Evolutionary conservation across 1,139 yeast genomes (phyloP), one percentile per base, ranked within the genome.

Genomic region (Spencermartinsiella ligniputridi): DNA sequence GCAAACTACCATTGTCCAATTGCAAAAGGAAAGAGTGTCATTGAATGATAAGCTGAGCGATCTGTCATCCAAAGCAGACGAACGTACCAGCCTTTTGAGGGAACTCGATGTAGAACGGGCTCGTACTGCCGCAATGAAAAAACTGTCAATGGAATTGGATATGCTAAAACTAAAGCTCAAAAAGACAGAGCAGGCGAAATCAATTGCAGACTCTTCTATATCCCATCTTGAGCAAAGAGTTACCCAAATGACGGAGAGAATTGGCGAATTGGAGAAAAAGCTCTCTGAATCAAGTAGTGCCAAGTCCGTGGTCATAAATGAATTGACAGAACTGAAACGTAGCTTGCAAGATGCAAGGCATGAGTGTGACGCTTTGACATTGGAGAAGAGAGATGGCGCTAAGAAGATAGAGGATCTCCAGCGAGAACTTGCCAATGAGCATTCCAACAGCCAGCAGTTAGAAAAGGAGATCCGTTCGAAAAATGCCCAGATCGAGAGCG

Each of bases 101-200:
- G 62, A 54, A 30, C 52, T 57, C 19, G 55, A 53, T 21, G 41
- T 44, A 13, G 57, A 58, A 27, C 52, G 53, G 32, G 48, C 47
- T 11, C 54, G 54, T 40, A 44, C 50, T n/a, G 43, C 43, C 4
- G 52, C 54, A 24, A 48, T 52, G 19, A 52, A 51, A 30, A 37
- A 46, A 15, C 42, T 57, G 20, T 46, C 49, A 5, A 41, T 46
- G 33, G 57, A 57, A 61, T 63, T 56, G 63, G 58, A 50, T 65
- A 67, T 51, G 46, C 69, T 46, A 64, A 71, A 52, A 67, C 62
- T 48, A 67, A 73, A 48, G 66, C 70, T 42, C 52, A 58, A 46
- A 68, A 71, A 56, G 22, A 47, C 67, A 3, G 58, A 57, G 12
- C 52, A 52, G 3, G 40, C 60, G 30, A 55, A 54, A 15, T 41